phyloP scores from a whole-genome alignment of 345 rosid genomes.

The Eucalyptus victrix region DNA sequence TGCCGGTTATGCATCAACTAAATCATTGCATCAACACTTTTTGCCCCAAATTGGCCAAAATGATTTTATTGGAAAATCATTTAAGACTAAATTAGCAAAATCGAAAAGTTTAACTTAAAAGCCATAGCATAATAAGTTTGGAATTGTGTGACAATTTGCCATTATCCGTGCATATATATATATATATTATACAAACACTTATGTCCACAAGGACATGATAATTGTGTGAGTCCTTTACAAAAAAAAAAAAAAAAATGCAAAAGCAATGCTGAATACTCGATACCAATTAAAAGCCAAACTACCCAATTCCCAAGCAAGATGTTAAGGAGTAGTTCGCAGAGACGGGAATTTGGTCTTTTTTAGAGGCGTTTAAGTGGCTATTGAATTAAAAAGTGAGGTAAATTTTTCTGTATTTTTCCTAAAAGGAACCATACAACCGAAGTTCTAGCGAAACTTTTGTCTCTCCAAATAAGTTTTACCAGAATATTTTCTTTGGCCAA shows the following conservation, averaged over 20 bases:
- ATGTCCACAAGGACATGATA: no score
- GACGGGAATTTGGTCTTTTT: not conserved
- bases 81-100: not conserved
- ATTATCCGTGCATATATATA: not conserved
- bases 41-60: not conserved
- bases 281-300: not conserved
- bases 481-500: not conserved
- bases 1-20: accelerated
- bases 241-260: no score
- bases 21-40: not conserved
- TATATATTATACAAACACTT: no score
- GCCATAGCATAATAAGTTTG: not conserved
- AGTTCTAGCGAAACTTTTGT: not conserved
- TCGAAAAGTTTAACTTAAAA: no score
- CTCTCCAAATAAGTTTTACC: not conserved
- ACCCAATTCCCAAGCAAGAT: not conserved
- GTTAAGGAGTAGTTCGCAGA: not conserved
- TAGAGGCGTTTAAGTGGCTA: not conserved
- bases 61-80: no score
- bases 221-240: no score
- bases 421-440: not conserved
- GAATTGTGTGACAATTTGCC: not conserved
- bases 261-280: not conserved
- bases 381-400: not conserved
- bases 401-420: not conserved